Conservation (phyloP, 2,329 filamentous ascomycete genomes). For the Lachnellula occidentalis region DNA sequence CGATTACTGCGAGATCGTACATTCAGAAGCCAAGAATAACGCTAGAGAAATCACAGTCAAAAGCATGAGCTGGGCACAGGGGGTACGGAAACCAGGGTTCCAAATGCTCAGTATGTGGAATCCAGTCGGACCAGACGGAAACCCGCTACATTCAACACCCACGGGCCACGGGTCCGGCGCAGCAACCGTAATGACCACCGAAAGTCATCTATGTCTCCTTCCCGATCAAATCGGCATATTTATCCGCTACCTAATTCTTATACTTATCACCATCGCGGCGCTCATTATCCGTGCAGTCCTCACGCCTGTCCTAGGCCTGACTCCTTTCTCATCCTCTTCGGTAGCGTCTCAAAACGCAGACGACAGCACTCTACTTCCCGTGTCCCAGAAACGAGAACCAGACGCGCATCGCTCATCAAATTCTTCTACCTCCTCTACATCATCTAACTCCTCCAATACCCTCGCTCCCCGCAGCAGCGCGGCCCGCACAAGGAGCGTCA, state of each 20-base stretch:
- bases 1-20: slow-evolving; percentile 89
- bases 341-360: background rate
- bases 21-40: slow-evolving; percentile 56
- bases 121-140: slow-evolving; percentile 62
- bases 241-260: slow-evolving; percentile 66
- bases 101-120: slow-evolving; percentile 89
- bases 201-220: slow-evolving; percentile 85
- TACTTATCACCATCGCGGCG: slow-evolving; percentile 46
- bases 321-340: slow-evolving; percentile 18
- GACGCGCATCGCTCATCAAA: slow-evolving; percentile 17
- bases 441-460: slow-evolving; percentile 13
- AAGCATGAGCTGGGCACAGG: slow-evolving; percentile 94
- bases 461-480: slow-evolving; percentile 25
- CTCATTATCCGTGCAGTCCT: slow-evolving; percentile 51
- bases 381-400: slow-evolving; percentile 1
- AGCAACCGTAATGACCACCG: slow-evolving; percentile 55
- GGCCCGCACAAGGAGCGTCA: slow-evolving; percentile 24
- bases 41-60: slow-evolving; percentile 87
- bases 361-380: slow-evolving; percentile 20
- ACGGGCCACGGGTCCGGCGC: slow-evolving; percentile 31
- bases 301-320: slow-evolving; percentile 48
- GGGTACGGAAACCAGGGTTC: slow-evolving; percentile 81
- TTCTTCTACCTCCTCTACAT: slow-evolving; percentile 27
- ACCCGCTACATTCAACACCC: slow-evolving; percentile 34
- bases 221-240: slow-evolving; percentile 85